Percentiles rank a stretch among this genome's conserved stretches.
These are phyloP conservation scores for Annulohypoxylon stygium DNA, from an alignment of 495 filamentous ascomycete species.

Conservation along the genomic window DNA sequence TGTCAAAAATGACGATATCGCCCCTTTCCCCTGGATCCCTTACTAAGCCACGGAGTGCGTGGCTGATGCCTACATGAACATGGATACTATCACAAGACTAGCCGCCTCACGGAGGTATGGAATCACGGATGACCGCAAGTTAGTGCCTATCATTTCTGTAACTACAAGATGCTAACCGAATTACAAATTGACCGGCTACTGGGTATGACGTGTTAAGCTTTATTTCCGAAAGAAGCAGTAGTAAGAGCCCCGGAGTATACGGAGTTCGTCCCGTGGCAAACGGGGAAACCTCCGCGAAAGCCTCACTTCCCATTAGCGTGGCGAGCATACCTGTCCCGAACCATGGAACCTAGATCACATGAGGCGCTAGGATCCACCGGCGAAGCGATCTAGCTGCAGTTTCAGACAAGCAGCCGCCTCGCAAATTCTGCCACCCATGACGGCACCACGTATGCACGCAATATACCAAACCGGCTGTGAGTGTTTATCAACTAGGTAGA, in stretches of 20 bases:
- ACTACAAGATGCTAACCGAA: neutral
- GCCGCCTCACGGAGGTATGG: neutral
- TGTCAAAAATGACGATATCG: neutral
- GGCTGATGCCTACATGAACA: neutral
- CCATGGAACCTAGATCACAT: neutral
- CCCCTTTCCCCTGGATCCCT: neutral
- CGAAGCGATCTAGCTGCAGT: neutral
- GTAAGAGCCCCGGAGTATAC: neutral
- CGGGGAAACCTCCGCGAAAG: neutral
- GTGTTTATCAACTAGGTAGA: neutral
- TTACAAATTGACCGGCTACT: neutral
- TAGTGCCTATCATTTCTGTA: neutral
- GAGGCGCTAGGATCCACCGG: neutral
- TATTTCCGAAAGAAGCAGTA: neutral
- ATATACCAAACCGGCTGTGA: neutral
- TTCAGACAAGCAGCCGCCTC: neutral
- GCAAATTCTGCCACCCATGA: neutral
- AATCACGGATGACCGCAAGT: neutral
- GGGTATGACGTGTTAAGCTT: neutral
- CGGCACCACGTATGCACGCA: neutral
- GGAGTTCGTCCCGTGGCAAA: neutral
- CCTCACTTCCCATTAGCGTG: neutral
- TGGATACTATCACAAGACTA: neutral
- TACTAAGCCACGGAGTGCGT: neutral
- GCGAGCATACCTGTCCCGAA: neutral